Conservation (phyloP, 441 rosid genomes). For the Francoa sonchifolia region DNA sequence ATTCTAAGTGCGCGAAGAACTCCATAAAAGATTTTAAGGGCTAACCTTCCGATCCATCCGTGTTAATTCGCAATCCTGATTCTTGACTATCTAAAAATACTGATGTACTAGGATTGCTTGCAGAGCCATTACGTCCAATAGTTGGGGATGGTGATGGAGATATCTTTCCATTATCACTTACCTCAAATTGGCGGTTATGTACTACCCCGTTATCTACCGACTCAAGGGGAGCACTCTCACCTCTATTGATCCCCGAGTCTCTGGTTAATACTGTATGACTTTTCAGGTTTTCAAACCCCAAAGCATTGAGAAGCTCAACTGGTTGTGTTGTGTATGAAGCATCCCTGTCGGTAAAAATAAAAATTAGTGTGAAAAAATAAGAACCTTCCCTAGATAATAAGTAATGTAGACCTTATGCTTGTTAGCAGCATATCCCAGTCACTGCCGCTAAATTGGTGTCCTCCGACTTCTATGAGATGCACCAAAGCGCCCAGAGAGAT, state of each 20-base stretch:
- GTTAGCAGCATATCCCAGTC: conserved; percentile 97
- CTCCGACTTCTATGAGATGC: conserved; percentile 99
- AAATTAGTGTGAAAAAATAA: not conserved
- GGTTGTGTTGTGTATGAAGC: conserved; percentile 99
- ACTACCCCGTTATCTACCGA: conserved; percentile 13
- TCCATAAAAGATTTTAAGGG: conserved; percentile 3
- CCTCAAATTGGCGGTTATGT: conserved; percentile 27
- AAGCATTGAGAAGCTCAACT: conserved; percentile 84
- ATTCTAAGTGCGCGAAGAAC: conserved; percentile 2
- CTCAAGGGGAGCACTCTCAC: conserved; percentile 11
- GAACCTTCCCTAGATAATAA: conserved; percentile 9
- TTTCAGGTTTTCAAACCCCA: conserved; percentile 48
- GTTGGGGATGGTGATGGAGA: conserved; percentile 31
- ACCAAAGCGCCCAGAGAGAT: conserved; percentile 92
- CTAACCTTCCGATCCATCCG: conserved; percentile 69
- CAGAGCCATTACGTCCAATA: conserved; percentile 19
- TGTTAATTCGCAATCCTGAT: conserved; percentile 21
- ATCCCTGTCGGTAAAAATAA: conserved; percentile 46
- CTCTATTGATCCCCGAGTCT: conserved; percentile 27
- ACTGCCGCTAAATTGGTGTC: conserved; percentile 89
- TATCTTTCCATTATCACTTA: conserved; percentile 29
- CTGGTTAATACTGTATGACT: conserved; percentile 24
- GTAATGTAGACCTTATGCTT: conserved; percentile 72
- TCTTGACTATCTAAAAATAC: conserved; percentile 22
- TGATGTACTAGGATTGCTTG: conserved; percentile 15